Evolutionary conservation across 2,329 filamentous ascomycete genomes (phyloP), one percentile per base, ranked within the genome.

Genomic region (Rutstroemia sp.): DNA sequence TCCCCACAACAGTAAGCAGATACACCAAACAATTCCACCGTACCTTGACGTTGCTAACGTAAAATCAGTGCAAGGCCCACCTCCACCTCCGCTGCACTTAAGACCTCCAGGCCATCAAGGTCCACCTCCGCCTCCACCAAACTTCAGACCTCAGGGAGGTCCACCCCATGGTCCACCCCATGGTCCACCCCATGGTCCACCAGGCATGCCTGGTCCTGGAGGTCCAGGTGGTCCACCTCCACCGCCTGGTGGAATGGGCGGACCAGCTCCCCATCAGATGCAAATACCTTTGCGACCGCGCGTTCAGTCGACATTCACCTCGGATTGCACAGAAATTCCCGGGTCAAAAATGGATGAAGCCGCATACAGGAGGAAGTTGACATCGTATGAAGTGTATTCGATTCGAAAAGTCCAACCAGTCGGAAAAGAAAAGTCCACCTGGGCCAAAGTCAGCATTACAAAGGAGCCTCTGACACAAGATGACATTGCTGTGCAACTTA

Each of bases 391-490:
- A 8, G 64, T 60, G 12, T 61, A 57, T 46, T 64, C 63, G 0
- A 61, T 69, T 27, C 61, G 60, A 27, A 67, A 68, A 56, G 59
- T 56, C 6, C 10, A 42, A 34, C 59, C 64, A 1, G 39, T 27
- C 14, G 57, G 62, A 51, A 62, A 42, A 57, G 58, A 65, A 21
- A 64, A 62, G 27, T 34, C 61, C 16, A 67, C 66, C 17, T 69
- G 67, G 66, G 65, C 65, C 4, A 61, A 62, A 49, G 58, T 60
- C 12, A 58, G 64, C 34, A 38, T 65, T 12, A 60, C 54, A 4
- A 54, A 68, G 47, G 67, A 69, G 48, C 46, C 52, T 14, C 53
- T 64, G 12, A 48, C 65, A 12, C 62, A 66, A 41, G 61, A 67
- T 5, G 64, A 68, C 17, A 64, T 68, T 23, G 30, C 48, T n/a